Conservation (phyloP, 345 rosid genomes). For the Cardamine occulta region DNA sequence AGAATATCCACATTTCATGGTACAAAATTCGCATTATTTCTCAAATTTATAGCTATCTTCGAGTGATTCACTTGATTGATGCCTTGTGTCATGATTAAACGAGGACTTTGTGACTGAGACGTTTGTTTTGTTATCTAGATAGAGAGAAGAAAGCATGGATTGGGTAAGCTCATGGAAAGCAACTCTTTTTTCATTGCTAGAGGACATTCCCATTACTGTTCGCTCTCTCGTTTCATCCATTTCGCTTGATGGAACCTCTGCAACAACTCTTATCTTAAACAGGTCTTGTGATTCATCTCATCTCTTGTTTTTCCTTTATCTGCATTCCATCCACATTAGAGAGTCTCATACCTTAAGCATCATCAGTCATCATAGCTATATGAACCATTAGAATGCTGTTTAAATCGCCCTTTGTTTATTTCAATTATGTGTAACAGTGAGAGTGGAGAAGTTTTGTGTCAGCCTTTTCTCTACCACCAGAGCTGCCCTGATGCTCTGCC, state of each 20-base stretch:
- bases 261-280: constrained; percentile 80
- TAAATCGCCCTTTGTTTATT: neutral
- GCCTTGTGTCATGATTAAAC: neutral
- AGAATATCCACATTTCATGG: constrained; percentile 64
- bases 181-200: constrained; percentile 68
- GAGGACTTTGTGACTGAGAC: constrained; percentile 23
- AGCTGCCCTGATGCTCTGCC: constrained; percentile 80
- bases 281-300: constrained; percentile 48
- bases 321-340: constrained; percentile 7
- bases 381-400: neutral
- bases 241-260: constrained; percentile 92
- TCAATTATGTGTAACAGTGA: constrained; percentile 51
- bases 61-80: neutral
- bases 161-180: constrained; percentile 80
- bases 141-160: constrained; percentile 70
- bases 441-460: constrained; percentile 67
- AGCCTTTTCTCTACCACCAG: constrained; percentile 82
- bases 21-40: constrained; percentile 18
- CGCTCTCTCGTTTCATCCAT: constrained; percentile 66
- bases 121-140: constrained; percentile 66
- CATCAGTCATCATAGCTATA: constrained; percentile 9
- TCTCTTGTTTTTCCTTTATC: constrained; percentile 9
- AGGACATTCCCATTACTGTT: constrained; percentile 67
- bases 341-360: neutral
- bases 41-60: neutral